Evolutionary conservation across 768 basidiomycete genomes (phyloP), one percentile per base, ranked within the genome.

Genomic region (Mrakia frigida): DNA sequence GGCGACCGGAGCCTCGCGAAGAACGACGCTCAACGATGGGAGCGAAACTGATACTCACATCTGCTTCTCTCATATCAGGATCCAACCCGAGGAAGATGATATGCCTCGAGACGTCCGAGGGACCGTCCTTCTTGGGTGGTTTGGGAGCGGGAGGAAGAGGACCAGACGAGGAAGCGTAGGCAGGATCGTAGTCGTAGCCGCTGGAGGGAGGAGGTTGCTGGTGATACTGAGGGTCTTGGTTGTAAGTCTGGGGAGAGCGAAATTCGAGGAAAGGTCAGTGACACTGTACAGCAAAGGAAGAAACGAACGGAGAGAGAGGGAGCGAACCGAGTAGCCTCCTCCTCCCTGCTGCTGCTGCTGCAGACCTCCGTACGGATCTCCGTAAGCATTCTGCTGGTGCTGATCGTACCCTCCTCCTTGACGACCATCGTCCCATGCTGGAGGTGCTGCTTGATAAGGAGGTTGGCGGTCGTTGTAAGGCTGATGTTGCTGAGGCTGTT

Each of bases 61-160:
- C 93, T 81, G 91, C 89, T 86, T 97, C 94, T 73, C 90, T 91
- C 81, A 95, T 92, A 83, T 94, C 93, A 75, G 90, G 89, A 83
- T 97, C 94, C 76, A 98, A 84, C 74, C 94, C 94, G 78, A 98
- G 89, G 84, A 97, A 96, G 81, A 97, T 96, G 82, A 98, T 92
- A 85, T 98, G 94, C n/a, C 59, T 28, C 5, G 77, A 78, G 21
- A 43, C 37, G 16, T 78, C 77, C 0, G 77, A 74, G 5, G 77
- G 65, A 35, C 50, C 70, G 65, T 68, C 65, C 65, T 68, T 68
- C 37, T 39, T 37, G 10, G 35, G 35, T 4, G 35, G 35, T 39
- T 35, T 25, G 2, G 65, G 37, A n/a, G 65, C 65, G 16, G 35
- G 35, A 11, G 65, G 25, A 39, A 39, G 35, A n/a, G 39, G 65